Evolutionary conservation across 2,329 filamentous ascomycete species (phyloP).

Genomic region (Akanthomyces dipterigenus): DNA sequence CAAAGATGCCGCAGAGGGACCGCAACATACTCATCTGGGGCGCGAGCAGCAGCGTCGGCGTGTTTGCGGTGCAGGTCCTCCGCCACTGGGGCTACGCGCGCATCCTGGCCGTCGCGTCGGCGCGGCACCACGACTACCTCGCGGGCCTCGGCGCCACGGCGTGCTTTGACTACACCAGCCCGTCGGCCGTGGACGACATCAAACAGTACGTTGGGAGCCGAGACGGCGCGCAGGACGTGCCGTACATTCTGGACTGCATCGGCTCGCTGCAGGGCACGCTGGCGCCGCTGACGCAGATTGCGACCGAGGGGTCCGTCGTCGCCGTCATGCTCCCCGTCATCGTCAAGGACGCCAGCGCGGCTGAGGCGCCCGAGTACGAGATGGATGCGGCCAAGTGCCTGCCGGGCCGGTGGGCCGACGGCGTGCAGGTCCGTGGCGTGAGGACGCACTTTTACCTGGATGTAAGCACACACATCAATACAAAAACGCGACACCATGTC

Average conservation of each 20-base stretch:
- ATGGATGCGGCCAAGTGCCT: slow-evolving; percentile 42
- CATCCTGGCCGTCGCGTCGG: slow-evolving; percentile 42
- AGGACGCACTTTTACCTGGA: slow-evolving; percentile 34
- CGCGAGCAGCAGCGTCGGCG: slow-evolving; percentile 45
- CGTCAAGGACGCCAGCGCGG: slow-evolving; percentile 41
- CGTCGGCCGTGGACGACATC: slow-evolving; percentile 29
- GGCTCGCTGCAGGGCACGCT: slow-evolving; percentile 42
- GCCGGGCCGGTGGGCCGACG: slow-evolving; percentile 40
- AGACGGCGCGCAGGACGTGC: slow-evolving; percentile 22
- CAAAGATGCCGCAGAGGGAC: slow-evolving; percentile 30
- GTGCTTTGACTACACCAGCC: slow-evolving; percentile 41
- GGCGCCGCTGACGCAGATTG: slow-evolving; percentile 43
- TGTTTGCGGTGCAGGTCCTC: slow-evolving; percentile 43
- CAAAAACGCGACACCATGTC: too few relatives aligned
- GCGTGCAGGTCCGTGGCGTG: slow-evolving; percentile 46
- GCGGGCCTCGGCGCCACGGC: slow-evolving; percentile 35
- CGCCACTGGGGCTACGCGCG: slow-evolving; percentile 45
- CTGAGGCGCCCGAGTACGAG: slow-evolving; percentile 42
- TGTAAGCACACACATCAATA: slow-evolving; percentile 12
- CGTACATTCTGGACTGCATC: slow-evolving; percentile 50
- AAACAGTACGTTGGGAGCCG: slow-evolving; percentile 18
- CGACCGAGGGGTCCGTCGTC: slow-evolving; percentile 41
- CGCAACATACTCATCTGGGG: slow-evolving; percentile 45
- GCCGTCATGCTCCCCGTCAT: slow-evolving; percentile 56
- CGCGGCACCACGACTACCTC: slow-evolving; percentile 38